Evolutionary conservation across 2,329 filamentous ascomycete genomes (phyloP).

Genomic region (Trichoderma harzianum): DNA sequence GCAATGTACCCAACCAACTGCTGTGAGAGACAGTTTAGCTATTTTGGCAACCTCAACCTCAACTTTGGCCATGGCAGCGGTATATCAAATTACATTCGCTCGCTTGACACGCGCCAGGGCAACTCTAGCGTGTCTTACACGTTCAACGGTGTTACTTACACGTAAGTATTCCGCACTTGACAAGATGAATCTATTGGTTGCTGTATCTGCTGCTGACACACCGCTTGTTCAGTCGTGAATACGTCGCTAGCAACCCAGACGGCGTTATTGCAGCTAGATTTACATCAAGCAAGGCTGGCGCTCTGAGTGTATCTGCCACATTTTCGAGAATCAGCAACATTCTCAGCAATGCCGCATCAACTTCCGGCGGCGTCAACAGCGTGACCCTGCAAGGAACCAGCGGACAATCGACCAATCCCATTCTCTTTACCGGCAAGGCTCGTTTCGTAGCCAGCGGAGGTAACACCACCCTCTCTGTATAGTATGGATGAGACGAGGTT

Average conservation of each 20-base stretch:
- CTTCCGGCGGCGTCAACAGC: slow-evolving; percentile 16
- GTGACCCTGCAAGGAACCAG: slow-evolving; percentile 23
- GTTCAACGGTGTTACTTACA: slow-evolving; percentile 28
- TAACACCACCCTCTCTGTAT: background rate
- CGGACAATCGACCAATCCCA: slow-evolving; percentile 23
- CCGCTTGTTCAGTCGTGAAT: slow-evolving; percentile 30
- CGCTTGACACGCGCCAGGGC: slow-evolving; percentile 36
- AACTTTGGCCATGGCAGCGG: slow-evolving; percentile 32
- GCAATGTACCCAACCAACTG: background rate
- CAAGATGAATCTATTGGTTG: background rate
- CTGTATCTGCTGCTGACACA: background rate
- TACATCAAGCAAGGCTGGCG: slow-evolving; percentile 19
- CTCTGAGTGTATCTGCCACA: slow-evolving; percentile 21
- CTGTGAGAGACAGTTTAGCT: slow-evolving; percentile 11
- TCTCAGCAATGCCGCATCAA: slow-evolving; percentile 20
- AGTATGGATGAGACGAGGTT: background rate
- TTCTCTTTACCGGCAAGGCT: slow-evolving; percentile 24
- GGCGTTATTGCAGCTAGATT: slow-evolving; percentile 35
- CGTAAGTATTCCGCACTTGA: slow-evolving; percentile 19
- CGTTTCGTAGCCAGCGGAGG: slow-evolving; percentile 23
- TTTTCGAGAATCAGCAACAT: slow-evolving; percentile 21
- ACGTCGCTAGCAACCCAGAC: slow-evolving; percentile 38
- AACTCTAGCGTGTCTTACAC: slow-evolving; percentile 35
- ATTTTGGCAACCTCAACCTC: slow-evolving; percentile 30
- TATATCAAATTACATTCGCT: slow-evolving; percentile 34